These are phyloP conservation scores for Striga hermonthica DNA, from an alignment of 305 asterid genomes.

Conservation along the genomic window DNA sequence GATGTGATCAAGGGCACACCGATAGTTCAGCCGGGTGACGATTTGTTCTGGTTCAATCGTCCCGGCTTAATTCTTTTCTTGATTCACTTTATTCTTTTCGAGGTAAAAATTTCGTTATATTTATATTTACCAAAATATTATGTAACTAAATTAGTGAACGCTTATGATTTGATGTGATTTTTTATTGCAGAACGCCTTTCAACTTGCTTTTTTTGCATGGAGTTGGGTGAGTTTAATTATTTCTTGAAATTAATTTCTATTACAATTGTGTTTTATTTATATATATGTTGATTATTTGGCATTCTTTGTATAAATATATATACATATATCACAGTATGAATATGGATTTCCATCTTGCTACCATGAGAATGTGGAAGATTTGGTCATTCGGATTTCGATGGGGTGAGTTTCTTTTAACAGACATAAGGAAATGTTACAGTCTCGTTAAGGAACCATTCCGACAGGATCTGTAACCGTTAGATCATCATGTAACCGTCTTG, in stretches of 20 bases:
- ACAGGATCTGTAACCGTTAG: no score
- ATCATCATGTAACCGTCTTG: no score
- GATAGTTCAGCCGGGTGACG: constrained; percentile 56
- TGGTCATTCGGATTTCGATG: constrained; percentile 54
- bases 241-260: no score
- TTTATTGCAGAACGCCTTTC: constrained; percentile 68
- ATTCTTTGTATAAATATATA: no score
- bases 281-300: constrained; percentile 4
- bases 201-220: constrained; percentile 70
- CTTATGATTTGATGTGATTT: constrained; percentile 15
- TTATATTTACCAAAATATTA: no score
- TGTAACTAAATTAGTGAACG: no score
- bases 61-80: constrained; percentile 54
- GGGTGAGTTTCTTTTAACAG: constrained; percentile 39
- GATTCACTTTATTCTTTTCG: constrained; percentile 58
- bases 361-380: constrained; percentile 46
- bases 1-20: constrained; percentile 55
- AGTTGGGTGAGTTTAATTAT: constrained; percentile 72
- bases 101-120: constrained; percentile 31
- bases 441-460: no score
- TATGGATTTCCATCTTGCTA: constrained; percentile 61
- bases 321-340: constrained; percentile 61
- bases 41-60: constrained; percentile 60
- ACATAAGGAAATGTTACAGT: no score
- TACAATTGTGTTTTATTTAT: background rate